Base-by-base conservation (phyloP, 805 yeast species). In the Deakozyma indianensis region DNA sequence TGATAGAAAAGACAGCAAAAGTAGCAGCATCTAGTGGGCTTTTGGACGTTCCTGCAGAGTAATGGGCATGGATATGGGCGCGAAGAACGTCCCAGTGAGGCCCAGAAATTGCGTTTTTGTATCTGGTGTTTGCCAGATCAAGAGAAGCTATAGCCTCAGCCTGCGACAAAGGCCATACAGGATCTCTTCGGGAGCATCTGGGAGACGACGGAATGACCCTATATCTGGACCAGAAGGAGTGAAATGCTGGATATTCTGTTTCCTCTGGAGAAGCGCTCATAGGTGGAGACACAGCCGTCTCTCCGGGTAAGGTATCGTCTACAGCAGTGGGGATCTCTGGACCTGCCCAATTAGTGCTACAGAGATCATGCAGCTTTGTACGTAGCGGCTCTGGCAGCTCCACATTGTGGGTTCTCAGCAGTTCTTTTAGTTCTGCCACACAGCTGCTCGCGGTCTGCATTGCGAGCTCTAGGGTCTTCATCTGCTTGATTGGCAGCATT, bases 401-500 rank as follows among this genome's bases (percentile, higher is more conserved):
- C 11, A 49, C 50, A 23, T 48, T 47, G 44, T 47, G 48, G 43
- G 48, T 47, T 44, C 48, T 48, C 22, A 51, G 46, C 20, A 44
- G 43, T 11, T 27, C 21, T 4, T 44, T 40, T 32, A 44, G 48
- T 32, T 52, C 52, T 11, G 45, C 22, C 35, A 48, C 44, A 42
- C 45, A 46, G 18, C 28, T 27, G 0, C 45, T 27, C 29, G 51
- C 49, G 23, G 45, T 47, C 18, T 43, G 38, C 24, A 52, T 25
- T 25, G 44, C 40, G 9, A 44, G 41, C 28, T 52, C 55, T 35
- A 52, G 44, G 22, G 50, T 52, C 24, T 49, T 41, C 23, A 52
- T 50, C 43, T 51, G 54, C 22, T 46, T 43, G 23, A 50, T 47
- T 22, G 59, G 52, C 45, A 55, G 49, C 52, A 55, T 52, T 16